Conservation (phyloP, 306 rosid genomes). For the Erythrophleum fordii region DNA sequence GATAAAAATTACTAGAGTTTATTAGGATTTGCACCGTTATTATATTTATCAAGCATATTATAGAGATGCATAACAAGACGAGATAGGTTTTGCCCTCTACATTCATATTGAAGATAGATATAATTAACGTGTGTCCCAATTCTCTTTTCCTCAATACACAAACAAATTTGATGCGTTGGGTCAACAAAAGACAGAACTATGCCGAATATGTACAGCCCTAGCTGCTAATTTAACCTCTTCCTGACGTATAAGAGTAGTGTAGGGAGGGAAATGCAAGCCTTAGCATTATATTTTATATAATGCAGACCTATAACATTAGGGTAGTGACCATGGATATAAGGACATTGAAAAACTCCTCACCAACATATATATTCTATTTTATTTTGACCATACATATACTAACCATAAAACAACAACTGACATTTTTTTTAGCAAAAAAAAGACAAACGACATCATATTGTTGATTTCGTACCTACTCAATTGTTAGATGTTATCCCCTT, state of each 20-base stretch:
- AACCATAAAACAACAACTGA: slow-evolving; percentile 16
- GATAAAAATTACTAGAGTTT: too few relatives aligned
- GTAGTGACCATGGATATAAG: background rate
- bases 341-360: slow-evolving; percentile 27
- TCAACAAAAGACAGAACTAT: slow-evolving; percentile 18
- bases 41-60: too few relatives aligned
- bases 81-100: background rate
- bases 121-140: too few relatives aligned
- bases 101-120: too few relatives aligned
- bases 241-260: background rate
- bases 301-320: slow-evolving; percentile 1
- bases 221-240: background rate
- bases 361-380: slow-evolving; percentile 21
- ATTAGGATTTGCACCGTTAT: too few relatives aligned
- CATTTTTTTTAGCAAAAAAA: background rate
- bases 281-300: background rate
- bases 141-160: too few relatives aligned
- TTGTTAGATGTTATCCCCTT: background rate
- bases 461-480: slow-evolving; percentile 3
- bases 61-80: background rate
- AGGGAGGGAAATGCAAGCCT: background rate
- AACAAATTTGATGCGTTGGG: background rate
- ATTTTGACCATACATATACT: slow-evolving; percentile 17
- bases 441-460: slow-evolving; percentile 4
- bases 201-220: slow-evolving; percentile 9